Percentiles rank a stretch among this genome's conserved stretches.
Conservation (phyloP, 2,329 filamentous ascomycete genomes). For the Aureobasidium lini region DNA sequence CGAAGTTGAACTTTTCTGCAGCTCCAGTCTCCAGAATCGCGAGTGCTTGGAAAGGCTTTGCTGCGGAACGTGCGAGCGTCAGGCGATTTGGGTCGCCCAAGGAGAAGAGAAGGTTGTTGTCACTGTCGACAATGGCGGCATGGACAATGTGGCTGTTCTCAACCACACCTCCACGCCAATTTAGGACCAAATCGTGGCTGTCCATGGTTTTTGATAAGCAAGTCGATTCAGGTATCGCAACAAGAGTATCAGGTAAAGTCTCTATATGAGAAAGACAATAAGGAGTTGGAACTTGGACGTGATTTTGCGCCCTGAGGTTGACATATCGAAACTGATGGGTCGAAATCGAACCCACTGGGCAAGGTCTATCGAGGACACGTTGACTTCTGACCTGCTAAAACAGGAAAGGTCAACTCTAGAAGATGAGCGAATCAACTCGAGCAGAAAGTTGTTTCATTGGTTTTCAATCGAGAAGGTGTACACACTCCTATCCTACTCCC, state of each 20-base stretch:
- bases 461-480: no score
- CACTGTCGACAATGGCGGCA: neutral
- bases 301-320: neutral
- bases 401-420: neutral
- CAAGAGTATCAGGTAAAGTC: no score
- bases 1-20: neutral
- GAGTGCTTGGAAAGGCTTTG: neutral
- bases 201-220: neutral
- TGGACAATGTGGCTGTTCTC: conserved; percentile 2
- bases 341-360: no score
- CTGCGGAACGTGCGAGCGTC: neutral
- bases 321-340: no score
- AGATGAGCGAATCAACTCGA: no score
- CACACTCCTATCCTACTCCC: no score
- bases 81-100: neutral
- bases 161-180: neutral
- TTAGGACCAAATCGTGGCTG: neutral
- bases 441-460: no score
- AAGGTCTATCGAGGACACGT: neutral
- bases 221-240: no score
- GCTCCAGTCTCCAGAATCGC: neutral
- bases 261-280: no score
- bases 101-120: neutral
- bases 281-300: no score
- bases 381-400: neutral